A percentile compares a stretch with the other conserved stretches of the same genome.
Evolutionary conservation across 116 monocot species (phyloP).

Genomic region (Posidonia oceanica): DNA sequence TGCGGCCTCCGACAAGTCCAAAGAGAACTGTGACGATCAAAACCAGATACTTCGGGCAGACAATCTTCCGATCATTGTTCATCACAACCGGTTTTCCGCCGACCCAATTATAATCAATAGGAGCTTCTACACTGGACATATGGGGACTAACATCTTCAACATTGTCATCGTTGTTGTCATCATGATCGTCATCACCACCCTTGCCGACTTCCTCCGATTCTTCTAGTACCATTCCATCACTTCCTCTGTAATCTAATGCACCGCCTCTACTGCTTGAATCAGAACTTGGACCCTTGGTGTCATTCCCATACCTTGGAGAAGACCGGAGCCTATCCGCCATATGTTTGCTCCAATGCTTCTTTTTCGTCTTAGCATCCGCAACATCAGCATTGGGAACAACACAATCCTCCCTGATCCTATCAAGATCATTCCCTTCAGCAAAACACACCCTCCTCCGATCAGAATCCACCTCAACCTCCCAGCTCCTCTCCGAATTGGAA

Average conservation of each 20-base stretch:
- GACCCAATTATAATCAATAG: background rate
- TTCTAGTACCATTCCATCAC: background rate
- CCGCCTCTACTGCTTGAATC: no score
- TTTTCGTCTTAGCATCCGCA: slow-evolving; percentile 15
- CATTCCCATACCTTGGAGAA: background rate
- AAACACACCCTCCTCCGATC: background rate
- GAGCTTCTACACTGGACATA: background rate
- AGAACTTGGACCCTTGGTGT: background rate
- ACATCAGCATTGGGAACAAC: background rate
- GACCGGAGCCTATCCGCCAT: slow-evolving; percentile 15
- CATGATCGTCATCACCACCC: background rate
- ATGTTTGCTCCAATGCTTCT: slow-evolving; percentile 28
- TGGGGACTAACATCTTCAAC: background rate
- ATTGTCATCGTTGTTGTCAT: background rate
- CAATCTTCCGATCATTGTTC: background rate
- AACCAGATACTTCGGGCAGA: background rate
- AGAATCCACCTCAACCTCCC: background rate
- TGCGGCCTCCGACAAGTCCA: slow-evolving; percentile 45
- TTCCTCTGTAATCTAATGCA: no score
- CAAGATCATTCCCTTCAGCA: slow-evolving; percentile 11
- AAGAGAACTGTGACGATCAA: slow-evolving; percentile 28
- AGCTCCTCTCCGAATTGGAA: background rate
- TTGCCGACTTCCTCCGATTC: slow-evolving; percentile 6
- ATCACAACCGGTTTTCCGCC: background rate
- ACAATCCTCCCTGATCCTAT: background rate